Evolutionary conservation across 805 yeast species (phyloP), one percentile per base, ranked within the genome.

Genomic region (Naumovozyma castellii): DNA sequence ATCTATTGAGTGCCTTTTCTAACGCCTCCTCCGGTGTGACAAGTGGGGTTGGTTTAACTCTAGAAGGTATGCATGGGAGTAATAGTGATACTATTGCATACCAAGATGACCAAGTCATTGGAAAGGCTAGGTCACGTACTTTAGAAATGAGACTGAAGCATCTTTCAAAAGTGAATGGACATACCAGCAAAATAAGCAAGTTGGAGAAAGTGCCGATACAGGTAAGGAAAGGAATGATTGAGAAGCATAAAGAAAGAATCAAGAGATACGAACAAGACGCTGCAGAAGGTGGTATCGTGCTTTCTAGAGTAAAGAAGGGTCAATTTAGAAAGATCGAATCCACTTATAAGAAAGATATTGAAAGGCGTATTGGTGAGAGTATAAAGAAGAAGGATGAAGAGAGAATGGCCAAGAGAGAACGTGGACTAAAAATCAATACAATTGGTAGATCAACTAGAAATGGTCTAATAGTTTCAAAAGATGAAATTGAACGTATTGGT

Each of bases 151-250:
- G 90, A 41, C 62, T 84, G 41, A 61, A 73, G 12, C 59, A 65
- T 9, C 45, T 76, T 2, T 69, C 84, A 0, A 50, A 66, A 5
- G 55, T 66, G 0, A 70, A 72, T 43, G 80, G 59, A 71, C 13
- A 59, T 56, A 20, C 62, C 63, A 29, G 54, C 50, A 50, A 44
- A 32, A 38, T 35, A 2, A 42, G 38, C 18, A 73, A 65, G 39
- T 59, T 80, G 28, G 92, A 84, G 48, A 83, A 78, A 38, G 84
- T 86, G 76, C 95, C 97, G 16, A 88, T 92, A 87, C 59, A 73
- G 15, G 76, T 86, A 68, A 72, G 97, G 41, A 84, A 83, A 54
- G 95, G 95, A 2, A 82, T 88, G 80, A 66, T 84, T 18, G 63
- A 68, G 28, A 71, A 78, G 34, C 73, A 79, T 35, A 61, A 71